A percentile compares a stretch with the other conserved stretches of the same genome.
Evolutionary conservation across 495 filamentous ascomycete species (phyloP).

Genomic region (Penicillium cataractarum): DNA sequence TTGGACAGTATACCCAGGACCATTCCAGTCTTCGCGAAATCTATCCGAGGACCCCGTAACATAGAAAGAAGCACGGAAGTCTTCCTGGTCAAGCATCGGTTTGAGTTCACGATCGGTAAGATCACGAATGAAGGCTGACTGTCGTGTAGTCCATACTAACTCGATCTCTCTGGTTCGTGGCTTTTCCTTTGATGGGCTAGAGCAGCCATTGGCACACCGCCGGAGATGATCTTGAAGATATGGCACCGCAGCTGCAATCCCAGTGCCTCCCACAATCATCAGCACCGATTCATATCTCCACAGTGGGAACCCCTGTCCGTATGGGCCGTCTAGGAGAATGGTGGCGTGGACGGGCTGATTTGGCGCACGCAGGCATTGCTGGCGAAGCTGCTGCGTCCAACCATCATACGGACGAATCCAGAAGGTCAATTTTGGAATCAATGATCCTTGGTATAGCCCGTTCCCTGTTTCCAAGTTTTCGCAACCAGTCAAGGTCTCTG

Average conservation of each 20-base stretch:
- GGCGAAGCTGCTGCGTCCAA: conserved; percentile 51
- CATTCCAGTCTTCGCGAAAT: conserved; percentile 2
- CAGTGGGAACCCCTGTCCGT: conserved; percentile 53
- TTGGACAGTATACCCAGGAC: conserved; percentile 27
- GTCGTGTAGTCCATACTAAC: conserved; percentile 48
- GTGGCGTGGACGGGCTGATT: conserved; percentile 19
- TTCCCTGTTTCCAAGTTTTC: conserved; percentile 1
- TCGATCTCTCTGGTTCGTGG: conserved; percentile 34
- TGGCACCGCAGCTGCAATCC: conserved; percentile 58
- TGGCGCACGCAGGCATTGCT: conserved; percentile 35
- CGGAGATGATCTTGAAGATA: conserved; percentile 50
- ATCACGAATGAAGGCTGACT: conserved; percentile 39
- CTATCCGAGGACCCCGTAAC: conserved; percentile 21
- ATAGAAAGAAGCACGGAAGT: conserved; percentile 45
- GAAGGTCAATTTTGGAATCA: conserved; percentile 37
- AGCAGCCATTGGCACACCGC: conserved; percentile 17
- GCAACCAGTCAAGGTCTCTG: conserved; percentile 15
- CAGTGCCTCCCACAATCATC: conserved; percentile 63
- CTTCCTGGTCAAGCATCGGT: conserved; percentile 31
- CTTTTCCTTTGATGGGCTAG: conserved; percentile 12
- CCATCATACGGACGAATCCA: conserved; percentile 54
- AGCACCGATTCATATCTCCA: conserved; percentile 55
- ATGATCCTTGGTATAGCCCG: not conserved
- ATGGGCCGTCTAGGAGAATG: conserved; percentile 62
- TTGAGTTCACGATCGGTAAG: conserved; percentile 35